A percentile compares a stretch with the other conserved stretches of the same genome.
phyloP scores from a whole-genome alignment of 371 early-diverging fungal species.

The Nosema bombycis region DNA sequence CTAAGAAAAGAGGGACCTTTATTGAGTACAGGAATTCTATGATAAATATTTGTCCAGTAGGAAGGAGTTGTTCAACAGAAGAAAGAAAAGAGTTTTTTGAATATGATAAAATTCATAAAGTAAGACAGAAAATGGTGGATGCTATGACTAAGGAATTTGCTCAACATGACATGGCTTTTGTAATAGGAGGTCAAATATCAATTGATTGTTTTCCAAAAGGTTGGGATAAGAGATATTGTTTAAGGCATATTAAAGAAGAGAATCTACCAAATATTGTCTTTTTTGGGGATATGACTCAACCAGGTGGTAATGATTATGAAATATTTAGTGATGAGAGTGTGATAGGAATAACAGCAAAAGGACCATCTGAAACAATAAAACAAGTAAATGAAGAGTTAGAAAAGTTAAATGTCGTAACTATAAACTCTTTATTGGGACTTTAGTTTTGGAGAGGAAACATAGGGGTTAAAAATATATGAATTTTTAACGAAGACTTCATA shows the following conservation, averaged over 20 bases:
- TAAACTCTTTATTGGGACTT: no score
- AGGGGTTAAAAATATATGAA: no score
- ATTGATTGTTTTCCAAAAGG: conserved; percentile 98
- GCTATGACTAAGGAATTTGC: conserved; percentile 77
- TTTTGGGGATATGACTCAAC: conserved; percentile 95
- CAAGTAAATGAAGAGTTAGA: conserved; percentile 72
- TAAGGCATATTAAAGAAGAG: conserved; percentile 78
- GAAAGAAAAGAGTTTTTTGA: conserved; percentile 86
- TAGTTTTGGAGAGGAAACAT: no score
- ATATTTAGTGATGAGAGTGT: conserved; percentile 78
- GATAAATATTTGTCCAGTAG: conserved; percentile 97
- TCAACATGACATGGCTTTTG: conserved; percentile 78
- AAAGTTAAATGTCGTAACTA: conserved; percentile 28
- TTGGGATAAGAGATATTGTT: conserved; percentile 89
- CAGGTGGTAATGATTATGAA: conserved; percentile 98
- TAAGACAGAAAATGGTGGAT: conserved; percentile 74
- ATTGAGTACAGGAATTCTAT: conserved; percentile 96
- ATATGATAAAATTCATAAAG: conserved; percentile 71
- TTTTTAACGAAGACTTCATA: no score
- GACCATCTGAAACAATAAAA: conserved; percentile 80
- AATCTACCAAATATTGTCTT: conserved; percentile 85
- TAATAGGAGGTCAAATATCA: conserved; percentile 97
- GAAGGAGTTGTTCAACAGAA: conserved; percentile 81
- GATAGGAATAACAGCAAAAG: conserved; percentile 77
- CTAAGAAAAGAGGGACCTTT: conserved; percentile 79